Base-by-base conservation (phyloP, 768 basidiomycete species). In the Leucocoprinus leucothites region DNA sequence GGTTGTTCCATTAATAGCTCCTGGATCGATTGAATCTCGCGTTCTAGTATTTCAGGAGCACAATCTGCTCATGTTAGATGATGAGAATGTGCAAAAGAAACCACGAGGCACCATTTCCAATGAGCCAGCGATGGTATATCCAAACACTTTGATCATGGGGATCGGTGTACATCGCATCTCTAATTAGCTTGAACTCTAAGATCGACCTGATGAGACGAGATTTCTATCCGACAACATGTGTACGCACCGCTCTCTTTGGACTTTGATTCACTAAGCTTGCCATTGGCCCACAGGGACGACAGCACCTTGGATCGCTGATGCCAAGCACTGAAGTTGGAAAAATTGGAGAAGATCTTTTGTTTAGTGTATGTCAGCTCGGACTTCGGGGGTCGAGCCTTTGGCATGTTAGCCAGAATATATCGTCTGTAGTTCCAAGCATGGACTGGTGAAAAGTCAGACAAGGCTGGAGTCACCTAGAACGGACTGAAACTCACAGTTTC, bases 301-400 rank as follows among this genome's bases (percentile, higher is more conserved):
- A 91, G 74, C 7, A 94, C 76, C 64, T 94, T 96, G 1, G 93
- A 91, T 31, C 97, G 84, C 62, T 97, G 94, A 69, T 99, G 97
- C 97, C 97, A 99, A 19, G 97, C 97, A 59, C 94, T 96, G 67
- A 97, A 98, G 67, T 99, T 98, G 31, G 93, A 96, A 66, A 98
- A 94, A 64, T 92, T 98, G 47, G 87, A 75, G 68, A 90, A 87
- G 60, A 99, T 98, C 76, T 98, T 98, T 57, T 80, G 82, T 42
- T 81, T 84, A 2, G 97, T 98, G 65, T 91, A 98, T 0, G 75
- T 78, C 24, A 99, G 71, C 66, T 98, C 97, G n/a, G 82, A 75
- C 3, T 67, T 71, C 38, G 81, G 74, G 3, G 86, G 73, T 57
- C 75, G 74, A 45, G 75, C 77, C 13, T 75, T 69, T 0, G 89